Evolutionary conservation across 768 basidiomycete genomes (phyloP).

Genomic region (Termitomyces sp.): DNA sequence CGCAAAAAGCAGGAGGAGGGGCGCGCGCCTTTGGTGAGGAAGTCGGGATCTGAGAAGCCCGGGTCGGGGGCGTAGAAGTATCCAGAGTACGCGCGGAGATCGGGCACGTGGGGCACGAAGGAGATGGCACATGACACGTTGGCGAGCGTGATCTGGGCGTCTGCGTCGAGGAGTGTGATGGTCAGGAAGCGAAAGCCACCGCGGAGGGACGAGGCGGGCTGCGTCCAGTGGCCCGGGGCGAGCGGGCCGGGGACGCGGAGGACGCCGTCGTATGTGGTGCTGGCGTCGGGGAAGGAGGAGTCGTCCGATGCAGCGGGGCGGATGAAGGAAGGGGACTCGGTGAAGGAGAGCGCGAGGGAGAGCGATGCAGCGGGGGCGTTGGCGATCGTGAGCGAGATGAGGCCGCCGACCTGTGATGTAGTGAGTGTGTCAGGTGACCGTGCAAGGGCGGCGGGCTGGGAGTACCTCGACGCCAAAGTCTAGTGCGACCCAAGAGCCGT

Average conservation of each 20-base stretch:
- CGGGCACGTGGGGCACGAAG: slow-evolving; percentile 46
- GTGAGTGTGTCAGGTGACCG: not conserved
- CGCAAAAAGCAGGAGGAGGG: not conserved
- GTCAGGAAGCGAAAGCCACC: slow-evolving; percentile 54
- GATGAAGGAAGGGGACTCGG: slow-evolving; percentile 52
- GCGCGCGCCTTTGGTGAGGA: slow-evolving; percentile 41
- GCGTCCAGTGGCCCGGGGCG: slow-evolving; percentile 37
- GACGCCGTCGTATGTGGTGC: slow-evolving; percentile 36
- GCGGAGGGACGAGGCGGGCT: slow-evolving; percentile 36
- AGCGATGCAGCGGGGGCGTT: slow-evolving; percentile 26
- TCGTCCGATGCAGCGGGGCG: slow-evolving; percentile 48
- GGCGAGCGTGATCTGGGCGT: slow-evolving; percentile 27
- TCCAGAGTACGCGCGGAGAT: slow-evolving; percentile 43
- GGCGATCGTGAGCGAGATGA: slow-evolving; percentile 43
- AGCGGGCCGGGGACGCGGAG: slow-evolving; percentile 33
- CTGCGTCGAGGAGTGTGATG: slow-evolving; percentile 27
- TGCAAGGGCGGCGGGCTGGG: not conserved
- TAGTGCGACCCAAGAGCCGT: slow-evolving; percentile 42
- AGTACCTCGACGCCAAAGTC: slow-evolving; percentile 51
- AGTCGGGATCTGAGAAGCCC: slow-evolving; percentile 36
- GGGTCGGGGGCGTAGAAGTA: slow-evolving; percentile 47
- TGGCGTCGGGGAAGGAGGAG: slow-evolving; percentile 41
- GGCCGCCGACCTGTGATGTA: slow-evolving; percentile 39
- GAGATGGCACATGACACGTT: slow-evolving; percentile 47
- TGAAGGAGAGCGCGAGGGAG: slow-evolving; percentile 47